Conservation (phyloP, 176 grass and related monocot genomes). For the Avena sativa region DNA sequence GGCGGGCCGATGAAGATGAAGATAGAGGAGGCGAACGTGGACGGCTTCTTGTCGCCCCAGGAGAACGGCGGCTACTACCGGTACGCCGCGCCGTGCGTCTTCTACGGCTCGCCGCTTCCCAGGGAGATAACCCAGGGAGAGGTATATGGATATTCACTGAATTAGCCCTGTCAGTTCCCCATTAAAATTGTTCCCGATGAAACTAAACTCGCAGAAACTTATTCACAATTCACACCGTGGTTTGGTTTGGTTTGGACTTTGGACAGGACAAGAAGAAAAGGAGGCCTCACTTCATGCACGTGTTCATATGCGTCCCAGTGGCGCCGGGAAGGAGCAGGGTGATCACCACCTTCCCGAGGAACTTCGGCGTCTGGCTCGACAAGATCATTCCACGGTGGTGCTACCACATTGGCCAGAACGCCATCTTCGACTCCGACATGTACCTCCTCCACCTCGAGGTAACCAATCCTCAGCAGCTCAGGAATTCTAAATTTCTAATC, state of each 20-base stretch:
- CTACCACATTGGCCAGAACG: slow-evolving; percentile 59
- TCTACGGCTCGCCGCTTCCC: slow-evolving; percentile 29
- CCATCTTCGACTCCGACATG: slow-evolving; percentile 80
- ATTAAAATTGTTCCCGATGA: too few relatives aligned
- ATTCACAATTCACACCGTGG: too few relatives aligned
- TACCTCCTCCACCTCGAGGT: slow-evolving; percentile 92
- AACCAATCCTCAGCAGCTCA: not conserved
- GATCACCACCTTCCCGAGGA: slow-evolving; percentile 70
- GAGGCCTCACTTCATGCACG: slow-evolving; percentile 40
- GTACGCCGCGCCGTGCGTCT: slow-evolving; percentile 62
- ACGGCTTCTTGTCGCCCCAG: slow-evolving; percentile 53
- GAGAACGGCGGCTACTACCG: slow-evolving; percentile 47
- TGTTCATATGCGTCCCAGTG: slow-evolving; percentile 87
- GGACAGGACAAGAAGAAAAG: slow-evolving; percentile 32
- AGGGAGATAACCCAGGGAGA: not conserved
- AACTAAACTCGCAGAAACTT: too few relatives aligned
- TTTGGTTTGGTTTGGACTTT: too few relatives aligned
- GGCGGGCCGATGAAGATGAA: slow-evolving; percentile 69
- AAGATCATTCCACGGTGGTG: slow-evolving; percentile 69
- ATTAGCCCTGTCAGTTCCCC: too few relatives aligned
- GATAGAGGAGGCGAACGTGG: slow-evolving; percentile 49
- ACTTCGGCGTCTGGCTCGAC: slow-evolving; percentile 55
- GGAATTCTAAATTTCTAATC: not conserved
- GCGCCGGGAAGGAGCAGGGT: slow-evolving; percentile 70
- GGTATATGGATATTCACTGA: not conserved